Evolutionary conservation across 2,329 filamentous ascomycete genomes (phyloP).

Genomic region (Pyricularia grisea): DNA sequence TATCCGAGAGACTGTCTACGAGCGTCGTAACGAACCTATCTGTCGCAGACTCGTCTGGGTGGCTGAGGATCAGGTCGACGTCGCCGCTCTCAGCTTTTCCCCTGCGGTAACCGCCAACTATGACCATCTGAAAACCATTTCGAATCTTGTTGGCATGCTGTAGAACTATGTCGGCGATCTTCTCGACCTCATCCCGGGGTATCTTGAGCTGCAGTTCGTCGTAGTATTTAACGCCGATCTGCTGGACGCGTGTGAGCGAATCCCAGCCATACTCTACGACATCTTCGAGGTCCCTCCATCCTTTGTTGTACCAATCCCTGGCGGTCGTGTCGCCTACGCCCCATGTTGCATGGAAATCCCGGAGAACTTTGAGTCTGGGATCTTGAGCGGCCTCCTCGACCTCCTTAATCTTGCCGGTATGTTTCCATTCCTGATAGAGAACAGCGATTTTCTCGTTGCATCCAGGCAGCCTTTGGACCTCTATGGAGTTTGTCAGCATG

Average conservation of each 20-base stretch:
- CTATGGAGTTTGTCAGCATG: conserved; percentile 17
- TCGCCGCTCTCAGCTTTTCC: conserved; percentile 69
- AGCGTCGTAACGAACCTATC: conserved; percentile 62
- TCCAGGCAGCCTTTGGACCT: conserved; percentile 56
- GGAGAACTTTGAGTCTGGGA: conserved; percentile 52
- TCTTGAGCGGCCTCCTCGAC: conserved; percentile 56
- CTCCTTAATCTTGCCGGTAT: conserved; percentile 51
- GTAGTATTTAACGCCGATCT: conserved; percentile 91
- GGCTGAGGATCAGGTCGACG: conserved; percentile 77
- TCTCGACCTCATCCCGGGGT: conserved; percentile 61
- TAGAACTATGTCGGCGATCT: conserved; percentile 55
- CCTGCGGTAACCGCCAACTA: conserved; percentile 75
- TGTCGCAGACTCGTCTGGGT: conserved; percentile 62
- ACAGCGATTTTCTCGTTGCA: conserved; percentile 73
- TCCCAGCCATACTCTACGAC: conserved; percentile 76
- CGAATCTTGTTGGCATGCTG: conserved; percentile 56
- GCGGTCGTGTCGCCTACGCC: conserved; percentile 82
- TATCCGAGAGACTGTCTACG: conserved; percentile 58
- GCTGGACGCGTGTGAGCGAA: conserved; percentile 66
- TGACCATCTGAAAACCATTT: conserved; percentile 42
- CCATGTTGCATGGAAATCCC: conserved; percentile 77
- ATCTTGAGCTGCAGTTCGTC: conserved; percentile 72
- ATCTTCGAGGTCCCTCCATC: conserved; percentile 81
- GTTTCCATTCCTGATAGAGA: conserved; percentile 66
- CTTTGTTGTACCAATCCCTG: conserved; percentile 66